Percentiles rank a stretch among this genome's conserved stretches.
phyloP scores from a whole-genome alignment of 176 grass and related monocot genomes.

The Metroxylon sagu region DNA sequence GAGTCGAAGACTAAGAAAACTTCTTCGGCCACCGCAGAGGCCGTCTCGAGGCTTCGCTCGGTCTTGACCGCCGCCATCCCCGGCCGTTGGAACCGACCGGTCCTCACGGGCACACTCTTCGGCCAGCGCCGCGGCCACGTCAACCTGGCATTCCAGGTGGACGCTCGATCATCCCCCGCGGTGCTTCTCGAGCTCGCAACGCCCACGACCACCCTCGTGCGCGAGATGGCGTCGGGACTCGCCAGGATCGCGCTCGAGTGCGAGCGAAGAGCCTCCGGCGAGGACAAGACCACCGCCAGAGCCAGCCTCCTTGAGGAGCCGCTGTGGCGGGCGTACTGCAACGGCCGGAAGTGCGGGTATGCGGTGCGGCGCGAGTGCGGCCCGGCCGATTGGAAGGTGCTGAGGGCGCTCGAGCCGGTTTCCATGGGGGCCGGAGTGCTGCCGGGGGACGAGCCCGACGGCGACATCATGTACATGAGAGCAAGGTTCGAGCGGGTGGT shows the following conservation, averaged over 20 bases:
- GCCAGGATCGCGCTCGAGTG: constrained; percentile 88
- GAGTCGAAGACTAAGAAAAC: constrained; percentile 2
- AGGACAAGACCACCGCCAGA: too few species aligned
- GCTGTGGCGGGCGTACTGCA: constrained; percentile 82
- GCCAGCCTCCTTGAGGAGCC: constrained; percentile 46
- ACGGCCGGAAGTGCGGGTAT: constrained; percentile 81
- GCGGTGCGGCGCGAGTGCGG: constrained; percentile 69
- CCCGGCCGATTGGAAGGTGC: constrained; percentile 57
- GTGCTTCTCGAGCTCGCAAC: constrained; percentile 78
- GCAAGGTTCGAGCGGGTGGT: constrained; percentile 84
- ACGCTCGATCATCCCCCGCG: constrained; percentile 56
- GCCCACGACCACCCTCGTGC: constrained; percentile 64
- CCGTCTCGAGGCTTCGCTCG: constrained; percentile 47
- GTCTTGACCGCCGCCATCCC: constrained; percentile 53
- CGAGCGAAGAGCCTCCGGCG: constrained; percentile 5
- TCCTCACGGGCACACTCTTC: constrained; percentile 88
- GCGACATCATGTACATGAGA: constrained; percentile 85
- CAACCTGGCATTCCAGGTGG: constrained; percentile 71
- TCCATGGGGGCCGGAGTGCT: constrained; percentile 80
- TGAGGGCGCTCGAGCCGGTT: constrained; percentile 58
- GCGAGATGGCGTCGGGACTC: constrained; percentile 95
- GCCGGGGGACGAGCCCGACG: constrained; percentile 25
- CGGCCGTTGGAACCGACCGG: constrained; percentile 29
- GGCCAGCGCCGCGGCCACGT: constrained; percentile 66
- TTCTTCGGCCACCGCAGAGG: constrained; percentile 15